Conservation (phyloP, 192 early-diverging fungal species). For the Dimargaris cristalligena region DNA sequence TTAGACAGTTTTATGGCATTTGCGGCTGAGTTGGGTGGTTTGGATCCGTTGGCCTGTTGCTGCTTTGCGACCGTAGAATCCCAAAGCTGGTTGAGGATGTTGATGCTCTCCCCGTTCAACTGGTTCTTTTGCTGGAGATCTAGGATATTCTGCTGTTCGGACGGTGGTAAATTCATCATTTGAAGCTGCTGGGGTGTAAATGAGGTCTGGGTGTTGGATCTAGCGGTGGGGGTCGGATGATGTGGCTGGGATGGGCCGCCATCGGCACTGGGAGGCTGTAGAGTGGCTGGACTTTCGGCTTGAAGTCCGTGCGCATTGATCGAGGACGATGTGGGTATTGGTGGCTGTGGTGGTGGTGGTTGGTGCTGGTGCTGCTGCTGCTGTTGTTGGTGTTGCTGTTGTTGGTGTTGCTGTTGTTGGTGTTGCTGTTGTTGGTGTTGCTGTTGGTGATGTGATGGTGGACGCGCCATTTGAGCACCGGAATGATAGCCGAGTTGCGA, state of each 20-base stretch:
- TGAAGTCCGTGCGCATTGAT: too few species aligned
- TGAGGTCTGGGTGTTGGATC: too few species aligned
- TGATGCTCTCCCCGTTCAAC: not conserved
- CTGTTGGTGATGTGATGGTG: not conserved
- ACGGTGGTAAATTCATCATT: not conserved
- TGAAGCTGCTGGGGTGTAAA: not conserved
- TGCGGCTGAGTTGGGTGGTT: too few species aligned
- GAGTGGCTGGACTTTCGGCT: too few species aligned
- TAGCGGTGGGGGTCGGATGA: too few species aligned
- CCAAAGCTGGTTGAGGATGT: not conserved
- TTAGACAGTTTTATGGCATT: not conserved
- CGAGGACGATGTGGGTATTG: not conserved
- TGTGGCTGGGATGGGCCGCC: too few species aligned
- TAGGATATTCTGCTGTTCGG: not conserved
- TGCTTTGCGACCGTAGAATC: not conserved
- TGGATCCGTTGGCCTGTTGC: not conserved
- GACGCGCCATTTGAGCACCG: too few species aligned
- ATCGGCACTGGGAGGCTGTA: too few species aligned
- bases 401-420: not conserved
- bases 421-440: not conserved
- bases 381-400: not conserved
- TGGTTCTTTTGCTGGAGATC: conserved; percentile 1
- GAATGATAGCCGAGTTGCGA: too few species aligned
- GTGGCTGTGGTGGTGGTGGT: not conserved
- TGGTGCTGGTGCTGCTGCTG: not conserved